Base-by-base conservation (phyloP, 2,329 filamentous ascomycete species). In the Biscogniauxia sp. region DNA sequence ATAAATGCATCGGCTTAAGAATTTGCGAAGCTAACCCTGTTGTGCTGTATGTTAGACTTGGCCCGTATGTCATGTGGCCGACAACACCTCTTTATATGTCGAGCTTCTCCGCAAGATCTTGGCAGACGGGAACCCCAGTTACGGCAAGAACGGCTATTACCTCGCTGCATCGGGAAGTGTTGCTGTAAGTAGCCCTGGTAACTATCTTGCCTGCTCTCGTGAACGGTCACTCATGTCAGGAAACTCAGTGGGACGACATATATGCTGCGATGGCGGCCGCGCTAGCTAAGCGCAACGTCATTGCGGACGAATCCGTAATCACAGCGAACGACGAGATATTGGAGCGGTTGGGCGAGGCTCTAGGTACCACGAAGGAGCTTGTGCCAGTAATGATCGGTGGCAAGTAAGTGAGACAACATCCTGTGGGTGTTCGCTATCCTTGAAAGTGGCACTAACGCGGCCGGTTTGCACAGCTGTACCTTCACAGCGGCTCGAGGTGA, bases 61-160 rank as follows among this genome's bases (percentile, higher is more conserved):
- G 83, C 82, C 82, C 0, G 82, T 85, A 5, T 82, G 78, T 59
- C 80, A 85, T 58, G 67, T 85, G 3, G 9, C 66, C 0, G 82
- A 85, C 59, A 85, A 77, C 37, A 74, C 78, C 0, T 68, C 66
- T 0, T 64, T 84, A 0, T 85, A 83, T 57, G 55, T 83, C 1
- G 67, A 76, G 2, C 70, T 85, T 0, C 65, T 84, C 6, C 73
- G 74, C 1, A 72, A 69, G 1, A 84, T 84, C 13, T 64, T 84
- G 1, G 64, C 62, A 1, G 76, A 70, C 0, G 67, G 74, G 13
- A 69, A 77, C 4, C 71, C 75, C 0, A 75, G 69, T 1, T 61
- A 78, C 55, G 80, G 79, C 0, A 77, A 73, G 57, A 72, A 77
- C 1, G 82, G 82, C 0, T 84, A 79, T 63, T 85, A 81, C 64